Base-by-base conservation (phyloP, 768 basidiomycete genomes). In the Myochromella boudieri region DNA sequence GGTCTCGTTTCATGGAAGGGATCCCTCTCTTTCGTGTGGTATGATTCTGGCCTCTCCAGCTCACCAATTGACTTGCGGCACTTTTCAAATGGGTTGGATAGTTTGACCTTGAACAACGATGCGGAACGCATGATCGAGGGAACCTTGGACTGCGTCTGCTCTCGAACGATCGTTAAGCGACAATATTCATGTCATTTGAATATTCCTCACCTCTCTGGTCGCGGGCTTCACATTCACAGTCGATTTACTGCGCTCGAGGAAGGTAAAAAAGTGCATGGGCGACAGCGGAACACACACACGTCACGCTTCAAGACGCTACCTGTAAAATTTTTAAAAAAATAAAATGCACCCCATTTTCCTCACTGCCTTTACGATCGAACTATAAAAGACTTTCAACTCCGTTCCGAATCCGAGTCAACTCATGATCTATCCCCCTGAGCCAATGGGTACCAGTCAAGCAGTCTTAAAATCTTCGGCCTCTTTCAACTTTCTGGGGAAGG, bases 241-340 rank as follows among this genome's bases (percentile, higher is more conserved):
- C 42, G 49, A 51, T 40, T 36, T 28, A 36, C 43, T 45, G 22
- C 53, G 53, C 11, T 48, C 46, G 14, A 55, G 26, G 18, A 51
- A 51, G 17, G 53, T 38, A 11, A 48, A 42, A 38, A 51, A 20
- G 3, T 48, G 53, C 47, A 51, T 48, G 26, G n/a, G n/a, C n/a
- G n/a, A n/a, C n/a, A n/a, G n/a, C n/a, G n/a, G n/a, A n/a, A n/a
- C n/a, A n/a, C n/a, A n/a, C n/a, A n/a, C n/a, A n/a, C n/a, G n/a
- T n/a, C n/a, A n/a, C n/a, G n/a, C n/a, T n/a, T n/a, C n/a, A n/a
- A n/a, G n/a, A n/a, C n/a, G n/a, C n/a, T n/a, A n/a, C n/a, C n/a
- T n/a, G n/a, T n/a, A n/a, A n/a, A n/a, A n/a, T n/a, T n/a, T n/a
- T n/a, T n/a, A n/a, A n/a, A n/a, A n/a, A n/a, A n/a, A n/a, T n/a